Base-by-base conservation (phyloP, 306 rosid species). In the Prunus mira region DNA sequence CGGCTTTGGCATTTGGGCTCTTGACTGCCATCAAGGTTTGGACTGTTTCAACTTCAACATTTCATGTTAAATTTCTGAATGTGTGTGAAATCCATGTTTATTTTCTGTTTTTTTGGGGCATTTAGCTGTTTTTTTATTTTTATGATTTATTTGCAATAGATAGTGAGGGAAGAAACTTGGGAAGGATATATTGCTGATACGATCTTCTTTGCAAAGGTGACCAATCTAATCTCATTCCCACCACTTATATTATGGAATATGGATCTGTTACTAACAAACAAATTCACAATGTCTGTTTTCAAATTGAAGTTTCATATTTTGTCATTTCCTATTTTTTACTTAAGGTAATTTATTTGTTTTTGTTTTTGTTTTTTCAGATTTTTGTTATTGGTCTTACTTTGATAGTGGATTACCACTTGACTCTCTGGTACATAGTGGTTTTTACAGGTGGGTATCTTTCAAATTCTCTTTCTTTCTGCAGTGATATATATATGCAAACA, bases 151-250 rank as follows among this genome's bases (percentile, higher is more conserved):
- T 78, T 74, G 65, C 18, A 54, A 45, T 89, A 95, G 98, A 82
- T 84, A 46, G 89, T 85, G 77, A 95, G 80, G 83, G 88, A 86
- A 88, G 98, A 95, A 81, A 90, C 89, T 11, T 84, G 93, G 93
- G 97, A 95, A 81, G 93, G 89, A 52, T 81, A 87, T 78, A 87
- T 89, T 57, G 86, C 88, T 19, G 93, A 87, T 78, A 75, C 81
- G 8, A 82, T 95, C 80, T 87, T 92, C 85, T 84, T 87, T 72
- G 91, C 88, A 49, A 95, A 95, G 96, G 99, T 95, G 34, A 13
- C 0, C 51, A 65, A 18, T 32, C 12, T 18, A 9, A 65, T 56
- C 45, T 34, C 20, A 3, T 6, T 22, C 14, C 43, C 3, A 3
- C 62, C 17, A 71, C 45, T 55, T 64, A 24, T 41, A 24, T 28